Conservation (phyloP, 1,284 basidiomycete species). For the Cutaneotrichosporon cutaneum region DNA sequence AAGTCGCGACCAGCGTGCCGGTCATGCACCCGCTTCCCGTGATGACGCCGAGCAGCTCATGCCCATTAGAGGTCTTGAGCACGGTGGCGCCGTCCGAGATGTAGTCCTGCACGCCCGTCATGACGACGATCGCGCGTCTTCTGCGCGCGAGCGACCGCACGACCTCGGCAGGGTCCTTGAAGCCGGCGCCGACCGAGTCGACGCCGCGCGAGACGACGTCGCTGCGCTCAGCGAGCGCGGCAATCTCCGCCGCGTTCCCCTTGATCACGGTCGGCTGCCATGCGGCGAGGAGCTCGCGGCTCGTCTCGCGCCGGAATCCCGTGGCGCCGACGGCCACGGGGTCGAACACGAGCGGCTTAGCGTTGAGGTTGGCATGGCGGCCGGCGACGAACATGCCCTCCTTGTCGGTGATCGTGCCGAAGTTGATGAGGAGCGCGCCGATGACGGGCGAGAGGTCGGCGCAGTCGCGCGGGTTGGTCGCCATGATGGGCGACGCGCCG, state of each 20-base stretch:
- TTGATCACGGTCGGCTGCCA: conserved; percentile 93
- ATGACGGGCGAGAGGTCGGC: conserved; percentile 69
- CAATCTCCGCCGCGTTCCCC: conserved; percentile 91
- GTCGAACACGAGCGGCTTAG: conserved; percentile 85
- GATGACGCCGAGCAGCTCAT: conserved; percentile 71
- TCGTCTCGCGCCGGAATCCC: conserved; percentile 62
- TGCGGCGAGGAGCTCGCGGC: conserved; percentile 69
- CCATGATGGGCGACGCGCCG: conserved; percentile 92
- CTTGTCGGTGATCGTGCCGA: conserved; percentile 74
- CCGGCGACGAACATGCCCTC: conserved; percentile 82
- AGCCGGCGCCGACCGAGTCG: conserved; percentile 74
- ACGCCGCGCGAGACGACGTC: conserved; percentile 85
- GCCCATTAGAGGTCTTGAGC: conserved; percentile 72
- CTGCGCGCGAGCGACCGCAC: conserved; percentile 69
- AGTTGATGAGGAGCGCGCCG: conserved; percentile 78
- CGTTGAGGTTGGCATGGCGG: conserved; percentile 64
- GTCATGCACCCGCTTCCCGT: conserved; percentile 90
- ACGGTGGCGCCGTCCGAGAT: conserved; percentile 76
- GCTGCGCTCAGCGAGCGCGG: conserved; percentile 67
- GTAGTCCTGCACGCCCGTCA: conserved; percentile 82
- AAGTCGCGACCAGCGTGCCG: conserved; percentile 58
- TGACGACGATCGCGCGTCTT: conserved; percentile 80
- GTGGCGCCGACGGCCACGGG: conserved; percentile 92
- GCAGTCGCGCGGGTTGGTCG: conserved; percentile 77
- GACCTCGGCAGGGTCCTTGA: conserved; percentile 70